A percentile compares a stretch with the other conserved stretches of the same genome.
Conservation (phyloP, 2,329 filamentous ascomycete species). For the Pestalotiopsis sp. region DNA sequence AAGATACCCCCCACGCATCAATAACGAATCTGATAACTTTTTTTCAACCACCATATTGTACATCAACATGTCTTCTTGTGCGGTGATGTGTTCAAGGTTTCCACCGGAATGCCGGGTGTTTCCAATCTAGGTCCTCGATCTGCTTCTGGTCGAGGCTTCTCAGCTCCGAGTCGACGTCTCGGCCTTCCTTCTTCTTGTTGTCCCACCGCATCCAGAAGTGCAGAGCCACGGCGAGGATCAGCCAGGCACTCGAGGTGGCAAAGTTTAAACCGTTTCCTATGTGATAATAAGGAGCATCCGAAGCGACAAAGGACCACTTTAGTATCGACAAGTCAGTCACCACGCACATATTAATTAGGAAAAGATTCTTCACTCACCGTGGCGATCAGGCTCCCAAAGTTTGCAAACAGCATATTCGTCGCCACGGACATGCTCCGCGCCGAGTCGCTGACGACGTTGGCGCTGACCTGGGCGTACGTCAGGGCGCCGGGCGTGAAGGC, state of each 20-base stretch:
- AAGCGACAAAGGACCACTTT: slow-evolving; percentile 63
- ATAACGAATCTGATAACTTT: not conserved
- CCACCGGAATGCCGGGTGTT: slow-evolving; percentile 64
- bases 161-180: slow-evolving; percentile 53
- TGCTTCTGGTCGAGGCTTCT: slow-evolving; percentile 49
- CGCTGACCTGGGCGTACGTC: slow-evolving; percentile 63
- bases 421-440: slow-evolving; percentile 65
- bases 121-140: slow-evolving; percentile 62
- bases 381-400: slow-evolving; percentile 67
- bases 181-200: slow-evolving; percentile 56
- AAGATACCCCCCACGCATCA: slow-evolving; percentile 9
- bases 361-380: slow-evolving; percentile 33
- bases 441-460: slow-evolving; percentile 68
- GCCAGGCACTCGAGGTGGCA: slow-evolving; percentile 54
- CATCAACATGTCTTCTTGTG: not conserved
- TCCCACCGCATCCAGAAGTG: slow-evolving; percentile 62
- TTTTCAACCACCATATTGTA: not conserved
- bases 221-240: slow-evolving; percentile 51
- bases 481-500: slow-evolving; percentile 64
- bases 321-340: not conserved
- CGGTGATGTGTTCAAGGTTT: slow-evolving; percentile 33
- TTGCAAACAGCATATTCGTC: slow-evolving; percentile 60
- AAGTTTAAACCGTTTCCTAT: slow-evolving; percentile 74
- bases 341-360: not conserved
- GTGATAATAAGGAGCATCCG: slow-evolving; percentile 66